Conservation (phyloP, 352 stramenopile species). For the Globisporangium nunn region DNA sequence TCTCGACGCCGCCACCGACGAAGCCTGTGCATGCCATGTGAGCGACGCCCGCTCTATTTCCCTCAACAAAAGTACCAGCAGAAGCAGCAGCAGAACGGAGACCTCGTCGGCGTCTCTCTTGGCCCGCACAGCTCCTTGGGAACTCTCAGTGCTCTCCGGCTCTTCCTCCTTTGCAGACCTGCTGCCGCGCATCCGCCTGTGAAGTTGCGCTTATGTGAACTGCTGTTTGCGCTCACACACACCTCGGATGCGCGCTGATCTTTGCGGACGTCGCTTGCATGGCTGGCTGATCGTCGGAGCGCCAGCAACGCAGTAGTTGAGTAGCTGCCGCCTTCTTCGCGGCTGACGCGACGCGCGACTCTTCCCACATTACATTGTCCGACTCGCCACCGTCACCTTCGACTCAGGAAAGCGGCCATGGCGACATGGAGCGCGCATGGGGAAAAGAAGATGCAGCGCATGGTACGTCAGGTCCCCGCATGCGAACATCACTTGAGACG, state of each 20-base stretch:
- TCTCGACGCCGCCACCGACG: neutral
- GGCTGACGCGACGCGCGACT: neutral
- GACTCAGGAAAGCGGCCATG: neutral
- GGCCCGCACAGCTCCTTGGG: neutral
- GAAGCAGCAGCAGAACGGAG: neutral
- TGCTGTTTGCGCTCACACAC: neutral
- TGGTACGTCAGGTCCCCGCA: conserved; percentile 5
- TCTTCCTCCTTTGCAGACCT: neutral
- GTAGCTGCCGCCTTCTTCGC: neutral
- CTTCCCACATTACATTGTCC: neutral
- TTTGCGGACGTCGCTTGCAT: neutral
- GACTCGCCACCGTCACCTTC: neutral
- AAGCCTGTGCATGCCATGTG: neutral
- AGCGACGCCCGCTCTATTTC: neutral
- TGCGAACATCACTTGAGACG: neutral
- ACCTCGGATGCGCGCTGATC: neutral
- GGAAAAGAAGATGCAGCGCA: conserved; percentile 14
- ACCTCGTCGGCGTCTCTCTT: neutral
- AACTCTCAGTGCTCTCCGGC: neutral
- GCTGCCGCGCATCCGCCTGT: neutral
- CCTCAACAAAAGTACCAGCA: neutral
- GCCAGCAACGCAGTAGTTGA: neutral
- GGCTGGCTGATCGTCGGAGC: no score
- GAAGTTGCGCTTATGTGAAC: neutral
- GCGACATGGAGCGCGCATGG: conserved; percentile 13